These are phyloP conservation scores for Calycina herbarum DNA, from an alignment of 2,329 filamentous ascomycete species.

Conservation along the genomic window DNA sequence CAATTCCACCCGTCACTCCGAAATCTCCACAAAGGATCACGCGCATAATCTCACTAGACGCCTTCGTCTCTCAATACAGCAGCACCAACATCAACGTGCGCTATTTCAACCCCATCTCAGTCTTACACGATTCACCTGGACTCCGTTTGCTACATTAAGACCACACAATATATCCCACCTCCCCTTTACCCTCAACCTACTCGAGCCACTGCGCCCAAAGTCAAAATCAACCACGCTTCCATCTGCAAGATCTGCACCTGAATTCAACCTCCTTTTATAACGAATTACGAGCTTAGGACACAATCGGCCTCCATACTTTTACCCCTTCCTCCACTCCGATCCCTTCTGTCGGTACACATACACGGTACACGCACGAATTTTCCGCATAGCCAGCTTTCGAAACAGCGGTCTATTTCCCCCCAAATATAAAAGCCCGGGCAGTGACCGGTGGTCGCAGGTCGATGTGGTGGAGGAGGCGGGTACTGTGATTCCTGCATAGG, in stretches of 20 bases:
- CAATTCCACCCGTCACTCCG: background rate
- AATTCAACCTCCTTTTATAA: background rate
- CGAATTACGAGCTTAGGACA: background rate
- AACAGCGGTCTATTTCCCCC: slow-evolving; percentile 40
- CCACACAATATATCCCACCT: background rate
- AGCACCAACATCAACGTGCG: background rate
- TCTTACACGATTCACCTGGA: background rate
- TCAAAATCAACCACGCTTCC: background rate
- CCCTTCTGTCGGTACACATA: background rate
- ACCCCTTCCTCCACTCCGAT: background rate
- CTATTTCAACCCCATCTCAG: background rate
- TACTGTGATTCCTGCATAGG: slow-evolving; percentile 25
- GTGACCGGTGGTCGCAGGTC: slow-evolving; percentile 33
- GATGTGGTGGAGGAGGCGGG: slow-evolving; percentile 35
- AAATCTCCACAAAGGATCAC: background rate
- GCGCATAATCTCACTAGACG: background rate
- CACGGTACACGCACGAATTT: background rate
- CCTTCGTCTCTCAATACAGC: background rate
- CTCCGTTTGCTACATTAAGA: background rate
- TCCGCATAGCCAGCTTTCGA: slow-evolving; percentile 30
- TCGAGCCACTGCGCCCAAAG: background rate
- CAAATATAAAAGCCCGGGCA: slow-evolving; percentile 15
- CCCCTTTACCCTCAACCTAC: background rate
- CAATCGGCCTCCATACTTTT: background rate
- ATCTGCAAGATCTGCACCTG: background rate